phyloP scores from a whole-genome alignment of 140 eudicot genomes.

The Bidens hawaiensis region DNA sequence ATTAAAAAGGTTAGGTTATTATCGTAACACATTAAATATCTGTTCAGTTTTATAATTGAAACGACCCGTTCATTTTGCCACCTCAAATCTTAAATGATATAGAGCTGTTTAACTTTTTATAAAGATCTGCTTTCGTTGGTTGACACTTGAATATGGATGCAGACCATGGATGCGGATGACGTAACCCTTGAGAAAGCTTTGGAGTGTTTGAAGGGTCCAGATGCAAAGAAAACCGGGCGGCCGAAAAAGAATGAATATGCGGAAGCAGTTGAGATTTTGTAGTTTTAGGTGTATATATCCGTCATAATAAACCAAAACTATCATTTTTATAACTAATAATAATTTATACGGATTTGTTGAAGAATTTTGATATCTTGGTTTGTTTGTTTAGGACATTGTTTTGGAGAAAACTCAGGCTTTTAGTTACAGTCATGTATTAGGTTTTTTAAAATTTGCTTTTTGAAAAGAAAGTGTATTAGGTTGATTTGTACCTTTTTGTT shows the following conservation, averaged over 20 bases:
- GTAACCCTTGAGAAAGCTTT: conserved; percentile 70
- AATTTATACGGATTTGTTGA: conserved; percentile 11
- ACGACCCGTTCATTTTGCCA: too few relatives aligned
- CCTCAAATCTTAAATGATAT: too few relatives aligned
- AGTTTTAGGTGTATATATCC: conserved; percentile 19
- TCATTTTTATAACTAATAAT: not conserved
- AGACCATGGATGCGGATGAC: conserved; percentile 58
- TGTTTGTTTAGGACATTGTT: not conserved
- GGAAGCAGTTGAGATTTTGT: conserved; percentile 38
- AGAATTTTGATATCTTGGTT: not conserved
- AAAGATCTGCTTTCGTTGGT: not conserved
- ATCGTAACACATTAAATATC: not conserved
- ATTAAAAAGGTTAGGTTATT: not conserved
- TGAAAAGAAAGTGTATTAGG: too few relatives aligned
- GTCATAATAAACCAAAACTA: not conserved
- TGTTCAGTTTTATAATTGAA: not conserved
- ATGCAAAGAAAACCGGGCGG: conserved; percentile 61
- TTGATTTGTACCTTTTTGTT: not conserved
- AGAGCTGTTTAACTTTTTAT: not conserved
- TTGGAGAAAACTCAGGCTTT: not conserved
- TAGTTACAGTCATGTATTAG: conserved; percentile 8
- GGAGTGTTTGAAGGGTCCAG: conserved; percentile 58
- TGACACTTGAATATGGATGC: conserved; percentile 8
- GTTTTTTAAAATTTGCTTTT: too few relatives aligned
- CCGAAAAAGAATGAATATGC: conserved; percentile 50